Conservation (phyloP, 164 flowering plant genomes). For the Vitis labrusca region DNA sequence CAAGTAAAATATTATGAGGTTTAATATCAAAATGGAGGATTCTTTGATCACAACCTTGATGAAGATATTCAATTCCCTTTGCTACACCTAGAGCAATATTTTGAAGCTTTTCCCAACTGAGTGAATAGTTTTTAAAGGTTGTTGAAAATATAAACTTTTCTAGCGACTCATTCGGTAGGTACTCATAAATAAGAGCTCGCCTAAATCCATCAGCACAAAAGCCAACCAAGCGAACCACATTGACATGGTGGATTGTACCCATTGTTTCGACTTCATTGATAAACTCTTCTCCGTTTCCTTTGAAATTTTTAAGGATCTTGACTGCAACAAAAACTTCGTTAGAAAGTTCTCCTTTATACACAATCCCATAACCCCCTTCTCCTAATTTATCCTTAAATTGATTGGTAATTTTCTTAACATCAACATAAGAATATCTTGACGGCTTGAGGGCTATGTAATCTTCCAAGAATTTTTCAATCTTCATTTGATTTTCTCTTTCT, state of each 20-base stretch:
- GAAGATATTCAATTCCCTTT: conserved; percentile 31
- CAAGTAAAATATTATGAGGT: too few species aligned
- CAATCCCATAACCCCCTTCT: conserved; percentile 20
- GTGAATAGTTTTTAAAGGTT: background rate
- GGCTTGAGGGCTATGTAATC: conserved; percentile 29
- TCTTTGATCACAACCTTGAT: conserved; percentile 27
- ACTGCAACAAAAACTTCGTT: conserved; percentile 21
- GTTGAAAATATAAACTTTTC: conserved; percentile 18
- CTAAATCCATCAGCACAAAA: conserved; percentile 32
- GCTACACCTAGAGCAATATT: conserved; percentile 28
- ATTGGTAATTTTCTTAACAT: conserved; percentile 20
- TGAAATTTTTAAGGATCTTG: conserved; percentile 18
- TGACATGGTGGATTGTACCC: conserved; percentile 27
- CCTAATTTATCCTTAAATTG: conserved; percentile 19
- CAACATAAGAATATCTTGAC: conserved; percentile 22
- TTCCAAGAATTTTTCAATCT: conserved; percentile 22
- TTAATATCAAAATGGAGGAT: conserved; percentile 20
- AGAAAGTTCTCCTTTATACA: conserved; percentile 19
- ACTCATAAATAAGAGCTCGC: conserved; percentile 32
- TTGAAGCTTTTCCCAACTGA: conserved; percentile 25
- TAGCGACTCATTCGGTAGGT: conserved; percentile 27
- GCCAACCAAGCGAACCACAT: conserved; percentile 33
- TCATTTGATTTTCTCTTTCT: conserved; percentile 6
- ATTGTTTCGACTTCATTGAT: conserved; percentile 27
- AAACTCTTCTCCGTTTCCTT: conserved; percentile 23